phyloP scores from a whole-genome alignment of 2,329 filamentous ascomycete species.

The Cytospora mali region DNA sequence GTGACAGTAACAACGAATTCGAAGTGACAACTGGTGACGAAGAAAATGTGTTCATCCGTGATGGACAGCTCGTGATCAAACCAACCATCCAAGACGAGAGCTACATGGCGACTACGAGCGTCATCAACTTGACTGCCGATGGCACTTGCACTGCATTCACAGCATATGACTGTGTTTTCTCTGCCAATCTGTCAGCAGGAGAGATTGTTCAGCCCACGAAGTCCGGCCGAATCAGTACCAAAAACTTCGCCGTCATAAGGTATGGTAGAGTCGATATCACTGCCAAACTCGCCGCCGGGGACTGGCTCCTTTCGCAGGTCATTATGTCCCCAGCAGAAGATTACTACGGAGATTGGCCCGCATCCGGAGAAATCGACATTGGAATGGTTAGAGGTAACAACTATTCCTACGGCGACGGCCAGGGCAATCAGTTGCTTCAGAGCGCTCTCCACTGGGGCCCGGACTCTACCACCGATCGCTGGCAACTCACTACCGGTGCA shows the following conservation, averaged over 20 bases:
- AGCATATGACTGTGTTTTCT: conserved; percentile 5
- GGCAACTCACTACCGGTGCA: conserved; percentile 20
- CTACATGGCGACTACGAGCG: conserved; percentile 30
- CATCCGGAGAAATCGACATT: conserved; percentile 29
- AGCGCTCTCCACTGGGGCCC: conserved; percentile 28
- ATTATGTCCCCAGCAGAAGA: conserved; percentile 25
- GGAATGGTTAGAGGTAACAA: conserved; percentile 26
- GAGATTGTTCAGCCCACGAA: conserved; percentile 27
- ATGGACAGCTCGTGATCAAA: conserved; percentile 26
- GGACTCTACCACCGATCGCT: conserved; percentile 22
- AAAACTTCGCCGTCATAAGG: conserved; percentile 25
- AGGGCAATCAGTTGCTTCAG: conserved; percentile 18
- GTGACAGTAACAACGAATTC: conserved; percentile 1
- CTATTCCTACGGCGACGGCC: conserved; percentile 18
- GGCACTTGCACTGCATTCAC: conserved; percentile 19
- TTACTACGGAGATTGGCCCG: conserved; percentile 27
- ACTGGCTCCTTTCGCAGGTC: conserved; percentile 30
- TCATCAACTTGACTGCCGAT: conserved; percentile 38
- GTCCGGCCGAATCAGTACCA: conserved; percentile 26
- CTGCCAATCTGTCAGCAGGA: neutral
- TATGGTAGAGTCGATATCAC: conserved; percentile 26
- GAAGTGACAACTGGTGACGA: conserved; percentile 21
- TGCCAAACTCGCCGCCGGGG: conserved; percentile 29
- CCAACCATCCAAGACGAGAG: conserved; percentile 20
- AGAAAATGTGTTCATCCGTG: conserved; percentile 26